Evolutionary conservation across 495 filamentous ascomycete genomes (phyloP), one percentile per base, ranked within the genome.

Genomic region (Opeltia flavorubescens): DNA sequence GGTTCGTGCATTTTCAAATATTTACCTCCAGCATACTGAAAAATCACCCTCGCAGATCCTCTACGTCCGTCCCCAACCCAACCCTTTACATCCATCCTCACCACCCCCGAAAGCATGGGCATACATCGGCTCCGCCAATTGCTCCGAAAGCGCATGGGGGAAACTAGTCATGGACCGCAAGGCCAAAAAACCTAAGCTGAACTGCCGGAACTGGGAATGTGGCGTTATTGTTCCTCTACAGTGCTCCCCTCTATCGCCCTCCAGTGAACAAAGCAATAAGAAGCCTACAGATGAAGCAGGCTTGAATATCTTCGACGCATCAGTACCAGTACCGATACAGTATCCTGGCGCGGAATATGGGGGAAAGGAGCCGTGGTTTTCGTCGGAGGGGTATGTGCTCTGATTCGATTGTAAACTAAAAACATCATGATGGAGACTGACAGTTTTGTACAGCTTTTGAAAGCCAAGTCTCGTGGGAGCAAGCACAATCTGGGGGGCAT

Each of bases 171-270:
- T 79, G 44, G 84, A 89, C 43, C 74, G 70, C 28, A 57, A 50
- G 1, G 81, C 72, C 0, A 79, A 80, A 41, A 50, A 65, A 18
- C 72, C 76, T 0, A 94, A 88, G 53, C 62, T 96, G 17, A 91
- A 78, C 47, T 86, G 83, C 57, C 77, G 84, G 11, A 98, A 96
- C 61, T 98, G 91, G 91, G 91, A 98, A 62, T 95, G 87, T 52
- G 91, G 91, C 3, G 87, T 98, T 0, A 23, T 98, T 2, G 51
- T 94, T 9, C 78, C 75, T 1, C 59, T 73, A 1, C 41, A 24
- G 18, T 34, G 29, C 3, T 0, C 15, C 15, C 18, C 15, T n/a
- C 18, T 0, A 13, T 8, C 0, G 44, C 66, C 5, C 57, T 54
- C n/a, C 38, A 56, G 3, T 26, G 17, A 9, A 15, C 17, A 2